These are phyloP conservation scores for Salix viminalis DNA, from an alignment of 345 rosid genomes.

Conservation along the genomic window DNA sequence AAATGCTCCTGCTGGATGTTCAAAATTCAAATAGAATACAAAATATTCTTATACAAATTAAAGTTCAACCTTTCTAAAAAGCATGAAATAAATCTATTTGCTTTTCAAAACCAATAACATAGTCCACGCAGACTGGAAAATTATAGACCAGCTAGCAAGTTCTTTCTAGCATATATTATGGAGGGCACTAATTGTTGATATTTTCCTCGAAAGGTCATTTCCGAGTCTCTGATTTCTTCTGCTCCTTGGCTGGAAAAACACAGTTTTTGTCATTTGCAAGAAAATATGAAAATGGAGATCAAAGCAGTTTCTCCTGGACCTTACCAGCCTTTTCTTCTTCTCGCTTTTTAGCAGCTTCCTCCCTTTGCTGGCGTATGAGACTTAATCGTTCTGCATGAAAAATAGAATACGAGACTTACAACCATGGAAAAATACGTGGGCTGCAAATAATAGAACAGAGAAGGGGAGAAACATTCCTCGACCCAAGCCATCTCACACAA, in stretches of 20 bases:
- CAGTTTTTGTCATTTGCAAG: background rate
- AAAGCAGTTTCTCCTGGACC: background rate
- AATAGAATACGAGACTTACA: background rate
- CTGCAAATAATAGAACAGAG: background rate
- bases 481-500: background rate
- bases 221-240: constrained; percentile 57
- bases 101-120: background rate
- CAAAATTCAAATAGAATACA: background rate
- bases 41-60: background rate
- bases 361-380: constrained; percentile 84
- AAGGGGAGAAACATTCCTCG: background rate
- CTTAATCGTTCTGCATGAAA: constrained; percentile 59
- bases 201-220: constrained; percentile 34
- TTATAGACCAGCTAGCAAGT: constrained; percentile 10
- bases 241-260: constrained; percentile 50
- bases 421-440: background rate
- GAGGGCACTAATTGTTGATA: background rate
- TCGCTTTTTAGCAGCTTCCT: constrained; percentile 63
- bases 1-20: background rate
- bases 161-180: background rate
- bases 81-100: constrained; percentile 8
- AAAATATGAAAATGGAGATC: background rate
- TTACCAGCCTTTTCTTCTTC: constrained; percentile 74
- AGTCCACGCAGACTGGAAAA: background rate
- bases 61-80: background rate